These are phyloP conservation scores for Wickerhamomyces sp. DNA, from an alignment of 1,139 yeast species.

Conservation along the genomic window DNA sequence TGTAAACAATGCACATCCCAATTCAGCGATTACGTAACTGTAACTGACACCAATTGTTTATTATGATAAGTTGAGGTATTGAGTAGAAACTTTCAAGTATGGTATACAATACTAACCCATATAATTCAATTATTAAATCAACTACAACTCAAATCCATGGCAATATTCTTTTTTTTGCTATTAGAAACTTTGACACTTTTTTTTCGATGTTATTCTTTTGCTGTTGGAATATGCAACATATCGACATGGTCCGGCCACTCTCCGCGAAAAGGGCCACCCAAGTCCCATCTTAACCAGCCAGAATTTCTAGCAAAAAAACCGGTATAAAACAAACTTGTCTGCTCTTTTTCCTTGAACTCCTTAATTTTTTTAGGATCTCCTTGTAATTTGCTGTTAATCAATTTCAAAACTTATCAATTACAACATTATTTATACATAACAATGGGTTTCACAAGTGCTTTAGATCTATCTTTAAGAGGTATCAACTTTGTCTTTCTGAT, in stretches of 20 bases:
- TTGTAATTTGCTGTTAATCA: not conserved
- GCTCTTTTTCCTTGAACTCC: not conserved
- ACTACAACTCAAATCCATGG: not conserved
- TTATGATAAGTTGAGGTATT: too few species aligned
- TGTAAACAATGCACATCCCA: not conserved
- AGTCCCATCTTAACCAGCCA: not conserved
- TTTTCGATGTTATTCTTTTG: not conserved
- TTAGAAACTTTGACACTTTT: not conserved
- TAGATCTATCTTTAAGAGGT: constrained; percentile 21
- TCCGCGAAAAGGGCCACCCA: not conserved
- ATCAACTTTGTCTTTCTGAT: constrained; percentile 71
- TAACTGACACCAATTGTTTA: not conserved
- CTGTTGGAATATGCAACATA: not conserved
- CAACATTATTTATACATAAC: not conserved
- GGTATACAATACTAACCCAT: not conserved
- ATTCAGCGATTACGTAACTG: not conserved
- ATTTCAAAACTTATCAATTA: not conserved
- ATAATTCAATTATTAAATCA: too few species aligned
- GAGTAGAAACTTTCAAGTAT: not conserved
- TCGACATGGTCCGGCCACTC: not conserved
- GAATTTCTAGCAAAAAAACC: not conserved
- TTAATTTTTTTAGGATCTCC: not conserved
- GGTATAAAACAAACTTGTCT: not conserved
- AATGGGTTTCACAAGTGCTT: not conserved
- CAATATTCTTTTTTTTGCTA: not conserved